These are phyloP conservation scores for Phragmites australis DNA, from an alignment of 176 grass and related monocot genomes.

Conservation along the genomic window DNA sequence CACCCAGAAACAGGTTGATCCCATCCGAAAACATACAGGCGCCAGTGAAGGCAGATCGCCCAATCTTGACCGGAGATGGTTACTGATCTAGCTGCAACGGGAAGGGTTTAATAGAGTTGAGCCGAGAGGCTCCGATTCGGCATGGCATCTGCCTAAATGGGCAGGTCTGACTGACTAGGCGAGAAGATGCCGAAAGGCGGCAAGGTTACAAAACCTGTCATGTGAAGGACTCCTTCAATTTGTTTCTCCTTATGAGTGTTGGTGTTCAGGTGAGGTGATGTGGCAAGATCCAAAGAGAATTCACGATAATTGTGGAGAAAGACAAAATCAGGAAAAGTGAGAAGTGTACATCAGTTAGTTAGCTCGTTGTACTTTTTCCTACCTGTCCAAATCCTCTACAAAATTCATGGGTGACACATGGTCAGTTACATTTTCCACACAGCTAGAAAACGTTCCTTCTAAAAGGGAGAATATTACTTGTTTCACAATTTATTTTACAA, in stretches of 20 bases:
- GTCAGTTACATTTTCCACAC: not conserved
- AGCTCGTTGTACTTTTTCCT: not conserved
- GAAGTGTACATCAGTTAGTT: not conserved
- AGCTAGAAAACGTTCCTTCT: not conserved
- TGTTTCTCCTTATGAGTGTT: not conserved
- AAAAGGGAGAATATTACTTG: not conserved
- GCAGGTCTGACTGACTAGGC: not conserved
- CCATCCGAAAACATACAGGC: not conserved
- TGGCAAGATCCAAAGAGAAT: conserved; percentile 26
- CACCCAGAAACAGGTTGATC: conserved; percentile 1
- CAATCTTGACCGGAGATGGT: not conserved
- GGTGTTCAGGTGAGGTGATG: conserved; percentile 23
- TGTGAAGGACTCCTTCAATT: not conserved
- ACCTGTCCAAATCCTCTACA: conserved; percentile 2
- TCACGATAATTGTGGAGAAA: not conserved
- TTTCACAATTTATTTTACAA: not conserved
- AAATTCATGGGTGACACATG: not conserved
- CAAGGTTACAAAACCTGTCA: conserved; percentile 18
- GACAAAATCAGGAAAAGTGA: not conserved
- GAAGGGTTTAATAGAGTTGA: conserved; percentile 11
- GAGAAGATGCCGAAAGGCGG: conserved; percentile 1
- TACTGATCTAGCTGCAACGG: not conserved
- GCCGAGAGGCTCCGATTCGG: not conserved
- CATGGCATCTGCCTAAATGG: not conserved
- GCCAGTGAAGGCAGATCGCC: conserved; percentile 14